These are phyloP conservation scores for Penicillium verhagenii DNA, from an alignment of 495 filamentous ascomycete genomes.

Conservation along the genomic window DNA sequence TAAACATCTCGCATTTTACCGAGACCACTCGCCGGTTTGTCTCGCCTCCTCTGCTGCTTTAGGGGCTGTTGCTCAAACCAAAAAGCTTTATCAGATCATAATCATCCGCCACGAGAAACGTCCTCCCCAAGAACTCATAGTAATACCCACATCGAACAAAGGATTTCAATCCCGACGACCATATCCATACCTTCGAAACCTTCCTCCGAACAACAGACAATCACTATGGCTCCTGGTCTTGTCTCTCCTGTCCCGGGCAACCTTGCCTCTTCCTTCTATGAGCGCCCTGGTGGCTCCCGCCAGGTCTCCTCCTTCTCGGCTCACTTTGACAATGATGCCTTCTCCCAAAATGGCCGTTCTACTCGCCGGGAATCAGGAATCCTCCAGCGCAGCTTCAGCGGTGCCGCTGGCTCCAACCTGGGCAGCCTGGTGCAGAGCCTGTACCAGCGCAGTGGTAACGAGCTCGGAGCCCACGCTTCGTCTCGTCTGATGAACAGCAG, in stretches of 20 bases:
- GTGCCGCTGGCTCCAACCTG: conserved; percentile 22
- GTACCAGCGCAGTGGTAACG: conserved; percentile 26
- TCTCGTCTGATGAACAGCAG: conserved; percentile 21
- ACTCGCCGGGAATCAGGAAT: conserved; percentile 17
- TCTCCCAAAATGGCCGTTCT: conserved; percentile 24
- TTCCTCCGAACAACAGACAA: conserved; percentile 2
- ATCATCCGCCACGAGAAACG: conserved; percentile 12
- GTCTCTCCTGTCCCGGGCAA: conserved; percentile 23
- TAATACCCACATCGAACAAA: conserved; percentile 1
- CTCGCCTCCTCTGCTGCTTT: conserved; percentile 21
- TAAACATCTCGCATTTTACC: not conserved
- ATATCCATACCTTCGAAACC: conserved; percentile 1
- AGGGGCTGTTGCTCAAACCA: conserved; percentile 24
- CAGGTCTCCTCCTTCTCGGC: conserved; percentile 22
- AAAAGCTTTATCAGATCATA: conserved; percentile 12
- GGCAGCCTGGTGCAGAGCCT: conserved; percentile 25
- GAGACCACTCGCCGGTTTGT: conserved; percentile 18
- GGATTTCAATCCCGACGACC: conserved; percentile 6
- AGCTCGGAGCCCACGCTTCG: conserved; percentile 17
- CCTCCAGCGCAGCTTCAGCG: conserved; percentile 19
- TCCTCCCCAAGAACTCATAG: not conserved
- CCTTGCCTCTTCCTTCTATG: conserved; percentile 19
- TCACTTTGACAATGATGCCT: conserved; percentile 23
- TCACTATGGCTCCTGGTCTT: conserved; percentile 25
- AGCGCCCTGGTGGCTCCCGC: conserved; percentile 13